Percentiles rank a stretch among this genome's conserved stretches.
phyloP scores from a whole-genome alignment of 2,329 filamentous ascomycete genomes.

The Aspergillus sp. region DNA sequence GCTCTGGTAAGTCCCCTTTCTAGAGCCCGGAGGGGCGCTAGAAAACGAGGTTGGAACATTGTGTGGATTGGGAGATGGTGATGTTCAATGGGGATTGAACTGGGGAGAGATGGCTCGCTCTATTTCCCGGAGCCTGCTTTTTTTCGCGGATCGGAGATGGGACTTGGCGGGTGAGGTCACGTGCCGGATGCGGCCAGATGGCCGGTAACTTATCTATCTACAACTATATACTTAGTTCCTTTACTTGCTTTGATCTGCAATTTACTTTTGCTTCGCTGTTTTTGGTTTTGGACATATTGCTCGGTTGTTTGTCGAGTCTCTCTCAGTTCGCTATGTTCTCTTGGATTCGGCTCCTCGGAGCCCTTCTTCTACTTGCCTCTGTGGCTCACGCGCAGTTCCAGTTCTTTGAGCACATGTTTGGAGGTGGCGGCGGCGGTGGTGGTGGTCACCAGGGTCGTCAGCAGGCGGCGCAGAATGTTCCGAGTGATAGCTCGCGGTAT shows the following conservation, averaged over 20 bases:
- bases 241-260: no score
- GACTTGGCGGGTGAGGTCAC: constrained; percentile 29
- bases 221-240: neutral
- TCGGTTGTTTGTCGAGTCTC: constrained; percentile 9
- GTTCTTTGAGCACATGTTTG: constrained; percentile 99
- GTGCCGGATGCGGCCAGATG: constrained; percentile 17
- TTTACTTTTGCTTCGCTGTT: neutral
- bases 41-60: constrained; percentile 49
- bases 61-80: constrained; percentile 6
- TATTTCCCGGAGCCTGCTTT: constrained; percentile 20
- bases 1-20: constrained; percentile 36
- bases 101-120: constrained; percentile 13
- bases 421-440: constrained; percentile 51
- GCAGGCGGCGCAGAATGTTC: constrained; percentile 70
- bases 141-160: constrained; percentile 24
- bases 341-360: constrained; percentile 33
- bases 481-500: constrained; percentile 82
- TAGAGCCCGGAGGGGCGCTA: constrained; percentile 41
- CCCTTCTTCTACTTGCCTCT: constrained; percentile 62
- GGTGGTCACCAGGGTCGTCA: constrained; percentile 57
- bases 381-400: constrained; percentile 77
- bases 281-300: neutral
- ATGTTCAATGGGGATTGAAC: constrained; percentile 13
- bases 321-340: constrained; percentile 25
- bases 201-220: neutral